Conservation (phyloP, 2,329 filamentous ascomycete genomes). For the Drechslerella coelobrocha region DNA sequence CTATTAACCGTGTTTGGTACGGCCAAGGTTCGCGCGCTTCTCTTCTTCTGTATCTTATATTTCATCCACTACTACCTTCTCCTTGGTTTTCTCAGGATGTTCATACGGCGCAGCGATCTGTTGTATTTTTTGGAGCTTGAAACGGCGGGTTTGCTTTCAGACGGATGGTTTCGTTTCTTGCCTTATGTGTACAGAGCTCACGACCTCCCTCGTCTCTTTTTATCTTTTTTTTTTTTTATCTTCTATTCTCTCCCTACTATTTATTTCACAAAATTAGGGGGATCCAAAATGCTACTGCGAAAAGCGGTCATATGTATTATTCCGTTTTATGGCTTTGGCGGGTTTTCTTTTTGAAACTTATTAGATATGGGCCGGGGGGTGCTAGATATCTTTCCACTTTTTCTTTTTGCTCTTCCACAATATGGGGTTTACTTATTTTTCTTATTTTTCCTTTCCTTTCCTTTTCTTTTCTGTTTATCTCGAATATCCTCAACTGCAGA, state of each 20-base stretch:
- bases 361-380: slow-evolving; percentile 47
- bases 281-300: slow-evolving; percentile 14
- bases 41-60: slow-evolving; percentile 50
- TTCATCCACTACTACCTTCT: slow-evolving; percentile 7
- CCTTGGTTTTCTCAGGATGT: slow-evolving; percentile 42
- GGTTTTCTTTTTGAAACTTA: slow-evolving; percentile 31
- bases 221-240: slow-evolving; percentile 15
- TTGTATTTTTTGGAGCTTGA: slow-evolving; percentile 50
- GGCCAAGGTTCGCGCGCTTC: slow-evolving; percentile 18
- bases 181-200: slow-evolving; percentile 51
- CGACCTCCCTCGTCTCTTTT: slow-evolving; percentile 41
- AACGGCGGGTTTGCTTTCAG: slow-evolving; percentile 50
- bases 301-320: slow-evolving; percentile 47
- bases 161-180: slow-evolving; percentile 50
- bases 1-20: slow-evolving; percentile 21
- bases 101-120: slow-evolving; percentile 48
- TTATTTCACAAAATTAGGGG: slow-evolving; percentile 16
- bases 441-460: slow-evolving; percentile 22
- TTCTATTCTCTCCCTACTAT: slow-evolving; percentile 5
- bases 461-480: slow-evolving; percentile 7
- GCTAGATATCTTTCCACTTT: slow-evolving; percentile 25
- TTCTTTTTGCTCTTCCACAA: slow-evolving; percentile 28
- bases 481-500: background rate
- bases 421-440: slow-evolving; percentile 23
- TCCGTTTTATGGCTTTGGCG: slow-evolving; percentile 29